Conservation (phyloP, 75 land plant species). For the Cryptomeria japonica region DNA sequence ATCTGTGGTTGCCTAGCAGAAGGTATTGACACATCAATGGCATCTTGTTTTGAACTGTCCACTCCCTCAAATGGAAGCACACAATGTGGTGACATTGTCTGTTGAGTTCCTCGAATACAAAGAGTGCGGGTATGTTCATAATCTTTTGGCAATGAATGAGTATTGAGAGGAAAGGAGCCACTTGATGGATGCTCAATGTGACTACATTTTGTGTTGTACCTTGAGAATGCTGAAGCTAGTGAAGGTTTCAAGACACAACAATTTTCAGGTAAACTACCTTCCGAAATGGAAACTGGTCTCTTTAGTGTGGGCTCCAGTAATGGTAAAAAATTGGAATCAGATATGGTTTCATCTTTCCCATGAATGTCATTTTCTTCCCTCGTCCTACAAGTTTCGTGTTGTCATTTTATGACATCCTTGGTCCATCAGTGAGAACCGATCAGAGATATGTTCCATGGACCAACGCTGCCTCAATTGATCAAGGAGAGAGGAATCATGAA, state of each 20-base stretch:
- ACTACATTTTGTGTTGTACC: conserved; percentile 17
- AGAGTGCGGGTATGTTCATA: neutral
- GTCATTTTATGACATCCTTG: no score
- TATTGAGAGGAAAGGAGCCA: neutral
- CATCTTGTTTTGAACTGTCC: neutral
- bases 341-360: conserved; percentile 15
- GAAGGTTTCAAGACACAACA: conserved; percentile 34
- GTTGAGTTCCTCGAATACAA: neutral
- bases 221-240: conserved; percentile 58
- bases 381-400: neutral
- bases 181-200: conserved; percentile 4
- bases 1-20: neutral
- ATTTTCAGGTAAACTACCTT: conserved; percentile 18
- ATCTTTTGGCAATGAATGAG: neutral
- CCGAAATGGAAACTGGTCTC: conserved; percentile 20
- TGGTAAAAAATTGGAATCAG: conserved; percentile 21
- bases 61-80: neutral
- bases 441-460: no score
- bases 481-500: no score
- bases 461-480: no score
- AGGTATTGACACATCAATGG: neutral
- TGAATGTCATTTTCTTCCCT: neutral
- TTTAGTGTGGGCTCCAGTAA: conserved; percentile 48
- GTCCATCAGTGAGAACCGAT: no score
- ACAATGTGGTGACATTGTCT: neutral